Evolutionary conservation across 1,139 yeast species (phyloP).

Genomic region (Lodderomyces metapsilosis): DNA sequence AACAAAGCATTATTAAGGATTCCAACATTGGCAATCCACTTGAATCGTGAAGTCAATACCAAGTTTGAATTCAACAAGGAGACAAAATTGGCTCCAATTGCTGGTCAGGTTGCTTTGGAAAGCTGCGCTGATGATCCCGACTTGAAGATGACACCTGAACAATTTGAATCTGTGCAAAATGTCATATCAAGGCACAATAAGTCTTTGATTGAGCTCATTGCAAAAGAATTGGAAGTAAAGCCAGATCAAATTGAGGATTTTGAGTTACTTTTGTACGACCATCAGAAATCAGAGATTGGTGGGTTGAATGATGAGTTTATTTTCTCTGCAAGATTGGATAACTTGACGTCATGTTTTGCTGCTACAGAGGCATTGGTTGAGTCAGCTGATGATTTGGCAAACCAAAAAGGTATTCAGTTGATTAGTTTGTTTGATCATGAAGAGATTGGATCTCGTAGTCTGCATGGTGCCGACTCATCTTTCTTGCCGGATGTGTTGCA

Average conservation of each 20-base stretch:
- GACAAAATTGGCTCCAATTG: slow-evolving; percentile 81
- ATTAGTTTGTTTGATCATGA: slow-evolving; percentile 91
- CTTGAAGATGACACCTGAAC: slow-evolving; percentile 45
- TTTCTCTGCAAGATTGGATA: slow-evolving; percentile 91
- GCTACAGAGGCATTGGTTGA: slow-evolving; percentile 70
- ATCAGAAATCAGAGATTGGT: slow-evolving; percentile 79
- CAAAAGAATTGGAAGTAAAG: slow-evolving; percentile 56
- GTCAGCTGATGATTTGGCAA: slow-evolving; percentile 40
- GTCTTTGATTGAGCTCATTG: slow-evolving; percentile 66
- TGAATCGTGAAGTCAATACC: slow-evolving; percentile 70
- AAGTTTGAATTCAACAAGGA: slow-evolving; percentile 91
- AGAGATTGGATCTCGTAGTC: slow-evolving; percentile 89
- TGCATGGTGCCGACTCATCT: slow-evolving; percentile 96
- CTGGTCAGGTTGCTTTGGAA: slow-evolving; percentile 58
- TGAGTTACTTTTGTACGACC: slow-evolving; percentile 84
- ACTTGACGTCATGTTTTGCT: slow-evolving; percentile 82
- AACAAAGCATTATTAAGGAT: slow-evolving; percentile 84
- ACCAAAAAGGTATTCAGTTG: slow-evolving; percentile 61
- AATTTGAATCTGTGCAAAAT: slow-evolving; percentile 64
- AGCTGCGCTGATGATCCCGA: slow-evolving; percentile 48
- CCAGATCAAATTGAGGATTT: slow-evolving; percentile 73
- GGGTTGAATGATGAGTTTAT: slow-evolving; percentile 89
- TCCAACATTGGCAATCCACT: slow-evolving; percentile 93
- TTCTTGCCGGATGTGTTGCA: slow-evolving; percentile 76
- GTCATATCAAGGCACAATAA: slow-evolving; percentile 75